These are phyloP conservation scores for Crithidia expoeki DNA, from an alignment of 208 protist species.

Conservation along the genomic window DNA sequence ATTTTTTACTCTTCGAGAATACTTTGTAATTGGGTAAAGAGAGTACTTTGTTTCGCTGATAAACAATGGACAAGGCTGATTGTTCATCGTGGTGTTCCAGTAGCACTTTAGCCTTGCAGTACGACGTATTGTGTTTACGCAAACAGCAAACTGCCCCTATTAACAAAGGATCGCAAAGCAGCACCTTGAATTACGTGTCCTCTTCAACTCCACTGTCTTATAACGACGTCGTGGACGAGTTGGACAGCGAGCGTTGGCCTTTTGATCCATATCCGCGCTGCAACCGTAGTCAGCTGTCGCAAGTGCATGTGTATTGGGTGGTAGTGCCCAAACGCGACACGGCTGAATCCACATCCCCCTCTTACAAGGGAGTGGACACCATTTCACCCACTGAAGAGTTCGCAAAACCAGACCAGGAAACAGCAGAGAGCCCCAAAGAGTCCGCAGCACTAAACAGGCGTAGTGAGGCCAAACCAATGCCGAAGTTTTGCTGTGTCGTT, in stretches of 20 bases:
- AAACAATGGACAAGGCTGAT: background rate
- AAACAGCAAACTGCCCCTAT: background rate
- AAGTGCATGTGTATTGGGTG: conserved; percentile 56
- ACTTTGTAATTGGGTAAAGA: too few relatives aligned
- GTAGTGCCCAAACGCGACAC: conserved; percentile 7
- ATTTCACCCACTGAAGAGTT: background rate
- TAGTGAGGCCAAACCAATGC: background rate
- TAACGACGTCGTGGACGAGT: conserved; percentile 22
- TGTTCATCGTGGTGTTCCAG: background rate
- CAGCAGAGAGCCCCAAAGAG: background rate
- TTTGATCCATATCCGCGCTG: conserved; percentile 71
- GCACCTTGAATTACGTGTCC: background rate
- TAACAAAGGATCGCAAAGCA: background rate
- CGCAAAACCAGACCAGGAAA: too few relatives aligned
- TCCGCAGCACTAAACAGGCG: background rate
- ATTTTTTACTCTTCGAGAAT: too few relatives aligned
- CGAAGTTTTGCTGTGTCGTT: conserved; percentile 43
- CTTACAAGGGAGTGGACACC: background rate
- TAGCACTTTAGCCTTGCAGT: background rate
- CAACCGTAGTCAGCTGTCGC: conserved; percentile 46
- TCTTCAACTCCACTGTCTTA: conserved; percentile 10
- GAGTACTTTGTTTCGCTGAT: background rate
- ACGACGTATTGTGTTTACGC: conserved; percentile 11
- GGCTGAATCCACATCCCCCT: background rate
- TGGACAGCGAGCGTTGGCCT: conserved; percentile 20